Percentiles rank a stretch among this genome's conserved stretches.
Conservation (phyloP, 345 rosid species). For the Heritiera littoralis region DNA sequence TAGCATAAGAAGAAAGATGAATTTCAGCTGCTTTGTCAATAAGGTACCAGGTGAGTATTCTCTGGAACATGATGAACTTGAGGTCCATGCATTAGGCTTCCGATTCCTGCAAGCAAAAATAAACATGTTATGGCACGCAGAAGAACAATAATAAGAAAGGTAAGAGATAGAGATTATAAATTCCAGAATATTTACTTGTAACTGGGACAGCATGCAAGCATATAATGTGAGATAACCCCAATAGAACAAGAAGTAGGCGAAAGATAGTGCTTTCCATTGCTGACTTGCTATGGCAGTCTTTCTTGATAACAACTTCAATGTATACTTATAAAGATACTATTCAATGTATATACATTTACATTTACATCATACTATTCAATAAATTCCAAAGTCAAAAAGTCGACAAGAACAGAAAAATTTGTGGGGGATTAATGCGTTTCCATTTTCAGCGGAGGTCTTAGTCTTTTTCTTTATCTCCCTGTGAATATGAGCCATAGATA, state of each 20-base stretch:
- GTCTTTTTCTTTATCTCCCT: background rate
- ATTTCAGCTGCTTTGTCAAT: background rate
- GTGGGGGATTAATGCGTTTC: constrained; percentile 5
- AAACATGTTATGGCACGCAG: background rate
- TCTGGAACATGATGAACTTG: constrained; percentile 29
- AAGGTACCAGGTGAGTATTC: constrained; percentile 24
- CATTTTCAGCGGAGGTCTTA: background rate
- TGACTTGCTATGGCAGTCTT: constrained; percentile 1
- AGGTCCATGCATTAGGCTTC: constrained; percentile 37
- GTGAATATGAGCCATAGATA: constrained; percentile 13
- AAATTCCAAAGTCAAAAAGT: constrained; percentile 31
- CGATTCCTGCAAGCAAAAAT: constrained; percentile 40
- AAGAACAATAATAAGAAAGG: background rate
- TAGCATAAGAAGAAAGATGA: background rate
- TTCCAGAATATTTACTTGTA: constrained; percentile 40
- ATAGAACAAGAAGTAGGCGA: constrained; percentile 35
- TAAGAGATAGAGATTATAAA: background rate
- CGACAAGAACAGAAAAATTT: constrained; percentile 17
- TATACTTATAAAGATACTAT: background rate
- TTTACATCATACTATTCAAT: background rate
- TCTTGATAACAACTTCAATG: background rate
- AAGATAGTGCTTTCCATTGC: constrained; percentile 45
- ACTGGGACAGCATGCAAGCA: constrained; percentile 39
- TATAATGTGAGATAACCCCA: constrained; percentile 40
- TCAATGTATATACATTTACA: constrained; percentile 26